Evolutionary conservation across 345 rosid species (phyloP), one percentile per base, ranked within the genome.

Genomic region (Salix suchowensis): DNA sequence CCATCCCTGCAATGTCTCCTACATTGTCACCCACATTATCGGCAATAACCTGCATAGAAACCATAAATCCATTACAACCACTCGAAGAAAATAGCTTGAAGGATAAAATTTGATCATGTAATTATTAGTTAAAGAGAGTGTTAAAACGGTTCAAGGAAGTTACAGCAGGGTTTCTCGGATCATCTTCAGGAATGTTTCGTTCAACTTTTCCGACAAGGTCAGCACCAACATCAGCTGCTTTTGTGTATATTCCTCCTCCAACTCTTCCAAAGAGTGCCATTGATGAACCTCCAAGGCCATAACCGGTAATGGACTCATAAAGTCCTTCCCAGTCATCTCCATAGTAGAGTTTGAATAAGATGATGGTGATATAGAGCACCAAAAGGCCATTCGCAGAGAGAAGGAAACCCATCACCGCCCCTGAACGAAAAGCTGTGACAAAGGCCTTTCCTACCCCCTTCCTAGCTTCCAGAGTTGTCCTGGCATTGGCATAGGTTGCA

Each of bases 271-370:
- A 89, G 37, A 89, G 89, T 10, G 89, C 95, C 92, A 91, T 89
- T 15, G 92, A 91, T 69, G 94, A 84, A 16, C 92, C 94, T 0
- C 94, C 87, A 6, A 90, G 86, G 42, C 87, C 92, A 75, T 91
- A 91, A 68, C 92, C 95, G 2, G 94, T 90, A 12, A 90, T 90
- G 13, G 94, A 87, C 73, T 90, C 91, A 67, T 84, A 90, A 5
- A 90, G 92, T 6, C 94, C 94, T 42, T 88, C 92, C 94, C 92
- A 89, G 67, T 89, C 94, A 65, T 89, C 90, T n/a, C 87, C 92
- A 68, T 90, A 90, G 78, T 89, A 90, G 44, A 88, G 81, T 69
- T 83, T 89, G 74, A 89, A 90, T 66, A 89, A 76, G 44, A 84
- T 80, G 79, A 90, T 90, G 48, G 90, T 82, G 30, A 76, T 77